Evolutionary conservation across 495 filamentous ascomycete species (phyloP), one percentile per base, ranked within the genome.

Genomic region (Podospora conica): DNA sequence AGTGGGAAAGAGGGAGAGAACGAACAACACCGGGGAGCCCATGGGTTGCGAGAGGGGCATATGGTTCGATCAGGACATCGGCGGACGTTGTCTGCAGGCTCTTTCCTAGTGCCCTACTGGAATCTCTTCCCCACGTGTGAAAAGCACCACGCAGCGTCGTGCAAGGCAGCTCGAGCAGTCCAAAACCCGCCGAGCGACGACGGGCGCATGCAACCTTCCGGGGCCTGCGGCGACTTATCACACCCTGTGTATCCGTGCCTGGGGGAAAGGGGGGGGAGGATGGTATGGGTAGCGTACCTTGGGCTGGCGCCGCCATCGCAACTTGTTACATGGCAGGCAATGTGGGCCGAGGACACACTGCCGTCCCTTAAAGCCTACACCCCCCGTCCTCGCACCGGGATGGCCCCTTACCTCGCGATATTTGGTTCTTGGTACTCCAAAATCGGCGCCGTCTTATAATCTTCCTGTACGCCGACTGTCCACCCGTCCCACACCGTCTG

Each of bases 401-500:
- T 57, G 55, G 3, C 12, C 55, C 55, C 25, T 64, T 64, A 23
- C 53, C 63, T 59, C 53, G 58, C 59, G 22, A 63, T 54, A 58
- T 15, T 55, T 55, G 66, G 33, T 58, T 27, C 63, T 58, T 64
- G 63, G 63, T 64, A 62, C 66, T 59, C 59, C 58, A 65, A 65
- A 62, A 23, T 69, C 63, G 55, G 55, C 31, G 59, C 59, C 63
- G 59, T 66, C 67, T 66, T 64, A 55, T 63, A 63, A 59, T 56
- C 55, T 48, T 55, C 31, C 18, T 20, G 63, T 31, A 64, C 59
- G 67, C 27, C 60, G 55, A 31, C 24, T 60, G 31, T 59, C 53
- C 63, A 55, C 28, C 25, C 22, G 22, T 31, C 21, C 28, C 54
- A 55, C 55, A 53, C 54, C 25, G 29, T 60, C 28, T 53, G 53